Evolutionary conservation across 2,329 filamentous ascomycete genomes (phyloP).

Genomic region (Xylaria sp.): DNA sequence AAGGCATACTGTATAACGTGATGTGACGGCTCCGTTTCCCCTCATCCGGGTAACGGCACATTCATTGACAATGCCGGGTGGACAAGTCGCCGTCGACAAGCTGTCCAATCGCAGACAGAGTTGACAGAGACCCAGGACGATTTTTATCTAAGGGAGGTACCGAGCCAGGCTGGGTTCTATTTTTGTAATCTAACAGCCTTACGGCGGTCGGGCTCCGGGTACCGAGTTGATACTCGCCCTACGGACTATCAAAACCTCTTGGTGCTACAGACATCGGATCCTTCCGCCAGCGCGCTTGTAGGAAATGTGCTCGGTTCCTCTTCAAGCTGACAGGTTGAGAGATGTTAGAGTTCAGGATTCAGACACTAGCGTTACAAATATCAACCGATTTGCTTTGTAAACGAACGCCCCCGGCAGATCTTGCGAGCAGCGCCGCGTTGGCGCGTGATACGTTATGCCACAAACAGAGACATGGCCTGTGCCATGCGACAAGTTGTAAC

Average conservation of each 20-base stretch:
- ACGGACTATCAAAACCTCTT: background rate
- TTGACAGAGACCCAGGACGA: background rate
- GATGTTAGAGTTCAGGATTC: background rate
- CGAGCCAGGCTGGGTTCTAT: background rate
- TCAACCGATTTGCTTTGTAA: background rate
- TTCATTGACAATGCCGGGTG: background rate
- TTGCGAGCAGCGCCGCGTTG: background rate
- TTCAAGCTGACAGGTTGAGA: background rate
- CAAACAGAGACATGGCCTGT: background rate
- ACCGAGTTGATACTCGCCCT: background rate
- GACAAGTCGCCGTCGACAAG: background rate
- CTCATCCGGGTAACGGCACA: slow-evolving; percentile 29
- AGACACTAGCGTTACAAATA: background rate
- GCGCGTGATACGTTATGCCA: background rate
- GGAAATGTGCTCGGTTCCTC: background rate
- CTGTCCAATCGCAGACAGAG: background rate
- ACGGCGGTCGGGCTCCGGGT: slow-evolving; percentile 9
- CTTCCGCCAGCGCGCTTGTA: background rate
- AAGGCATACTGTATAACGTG: background rate
- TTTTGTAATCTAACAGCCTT: background rate
- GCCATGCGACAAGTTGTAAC: background rate
- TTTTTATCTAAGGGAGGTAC: background rate
- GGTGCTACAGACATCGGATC: background rate
- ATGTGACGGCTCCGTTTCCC: background rate
- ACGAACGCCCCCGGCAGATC: background rate